These are phyloP conservation scores for Leonotis leonurus DNA, from an alignment of 257 asterid species.

Conservation along the genomic window DNA sequence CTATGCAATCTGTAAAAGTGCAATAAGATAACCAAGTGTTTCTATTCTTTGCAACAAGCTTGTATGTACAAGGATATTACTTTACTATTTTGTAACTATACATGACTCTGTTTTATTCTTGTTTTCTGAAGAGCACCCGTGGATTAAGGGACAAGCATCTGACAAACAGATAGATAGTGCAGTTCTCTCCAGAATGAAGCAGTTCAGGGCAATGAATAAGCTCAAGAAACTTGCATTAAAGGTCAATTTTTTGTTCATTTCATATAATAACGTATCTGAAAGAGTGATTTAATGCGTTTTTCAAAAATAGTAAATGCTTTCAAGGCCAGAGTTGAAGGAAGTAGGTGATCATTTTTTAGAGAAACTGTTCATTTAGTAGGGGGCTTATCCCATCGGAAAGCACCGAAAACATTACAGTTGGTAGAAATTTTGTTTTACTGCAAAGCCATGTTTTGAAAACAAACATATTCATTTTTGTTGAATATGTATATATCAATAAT, in stretches of 20 bases:
- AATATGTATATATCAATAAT: neutral
- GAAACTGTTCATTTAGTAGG: neutral
- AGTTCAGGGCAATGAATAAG: conserved; percentile 80
- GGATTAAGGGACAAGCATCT: conserved; percentile 73
- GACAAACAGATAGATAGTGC: conserved; percentile 76
- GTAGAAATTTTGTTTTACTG: neutral
- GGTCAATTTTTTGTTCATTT: conserved; percentile 29
- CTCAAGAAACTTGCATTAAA: conserved; percentile 72
- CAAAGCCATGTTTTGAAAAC: neutral
- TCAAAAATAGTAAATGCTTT: neutral
- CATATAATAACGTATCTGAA: neutral
- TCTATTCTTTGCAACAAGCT: neutral
- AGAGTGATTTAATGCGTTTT: neutral
- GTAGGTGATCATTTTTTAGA: neutral
- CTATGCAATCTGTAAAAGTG: neutral
- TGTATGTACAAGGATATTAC: neutral
- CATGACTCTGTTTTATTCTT: neutral
- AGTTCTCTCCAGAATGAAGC: conserved; percentile 83
- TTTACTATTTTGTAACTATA: neutral
- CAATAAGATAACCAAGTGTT: neutral
- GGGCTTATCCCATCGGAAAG: neutral
- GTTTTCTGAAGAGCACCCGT: conserved; percentile 53
- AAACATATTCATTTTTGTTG: no score
- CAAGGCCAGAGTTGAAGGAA: neutral
- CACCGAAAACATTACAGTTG: neutral